phyloP scores from a whole-genome alignment of 2,329 filamentous ascomycete genomes.

The Phaeosphaeriaceae sp. region DNA sequence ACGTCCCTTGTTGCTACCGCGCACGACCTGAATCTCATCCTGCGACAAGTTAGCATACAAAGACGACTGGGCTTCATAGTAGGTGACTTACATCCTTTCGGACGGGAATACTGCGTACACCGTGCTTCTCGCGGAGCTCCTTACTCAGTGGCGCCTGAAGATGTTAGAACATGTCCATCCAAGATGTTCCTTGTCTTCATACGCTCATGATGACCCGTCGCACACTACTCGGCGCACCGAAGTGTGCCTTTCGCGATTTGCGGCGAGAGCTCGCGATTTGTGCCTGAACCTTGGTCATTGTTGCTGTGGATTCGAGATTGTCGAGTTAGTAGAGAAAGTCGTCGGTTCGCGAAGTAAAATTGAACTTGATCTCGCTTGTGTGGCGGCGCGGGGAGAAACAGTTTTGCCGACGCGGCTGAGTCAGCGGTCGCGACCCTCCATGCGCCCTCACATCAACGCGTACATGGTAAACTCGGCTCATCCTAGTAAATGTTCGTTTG shows the following conservation, averaged over 20 bases:
- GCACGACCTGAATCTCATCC: constrained; percentile 88
- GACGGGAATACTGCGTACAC: constrained; percentile 88
- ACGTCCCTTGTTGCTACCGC: constrained; percentile 94
- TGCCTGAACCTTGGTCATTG: constrained; percentile 74
- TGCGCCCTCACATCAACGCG: constrained; percentile 8
- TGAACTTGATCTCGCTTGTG: constrained; percentile 21
- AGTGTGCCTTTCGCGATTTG: constrained; percentile 99
- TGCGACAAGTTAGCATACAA: constrained; percentile 39
- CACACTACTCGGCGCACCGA: constrained; percentile 90
- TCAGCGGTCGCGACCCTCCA: not conserved
- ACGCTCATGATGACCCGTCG: constrained; percentile 88
- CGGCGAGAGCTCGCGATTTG: constrained; percentile 79
- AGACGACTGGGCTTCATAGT: constrained; percentile 3
- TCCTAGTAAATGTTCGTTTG: constrained; percentile 7
- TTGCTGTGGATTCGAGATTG: constrained; percentile 51
- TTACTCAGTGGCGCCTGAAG: constrained; percentile 56
- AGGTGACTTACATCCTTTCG: constrained; percentile 76
- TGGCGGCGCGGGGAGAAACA: constrained; percentile 12
- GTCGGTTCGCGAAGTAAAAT: constrained; percentile 25
- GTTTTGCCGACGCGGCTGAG: constrained; percentile 13
- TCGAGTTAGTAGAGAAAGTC: constrained; percentile 35
- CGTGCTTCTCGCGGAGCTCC: constrained; percentile 99
- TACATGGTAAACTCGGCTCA: constrained; percentile 8
- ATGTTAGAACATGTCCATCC: constrained; percentile 39
- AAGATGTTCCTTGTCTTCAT: constrained; percentile 68